Evolutionary conservation across 2,329 filamentous ascomycete species (phyloP), one percentile per base, ranked within the genome.

Genomic region (Phialemonium atrogriseum): DNA sequence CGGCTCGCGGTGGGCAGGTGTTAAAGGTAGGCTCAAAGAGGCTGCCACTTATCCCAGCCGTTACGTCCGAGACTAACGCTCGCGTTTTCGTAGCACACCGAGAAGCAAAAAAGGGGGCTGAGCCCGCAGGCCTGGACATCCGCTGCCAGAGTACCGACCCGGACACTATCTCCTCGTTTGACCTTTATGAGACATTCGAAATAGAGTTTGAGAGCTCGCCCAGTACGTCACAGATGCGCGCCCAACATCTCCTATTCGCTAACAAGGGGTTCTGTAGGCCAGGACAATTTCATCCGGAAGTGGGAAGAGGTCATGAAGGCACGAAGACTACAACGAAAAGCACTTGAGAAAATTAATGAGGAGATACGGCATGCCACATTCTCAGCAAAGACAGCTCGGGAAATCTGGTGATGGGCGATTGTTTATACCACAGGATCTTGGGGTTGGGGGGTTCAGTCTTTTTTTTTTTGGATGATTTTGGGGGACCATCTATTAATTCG

Each of bases 191-290:
- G 40, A 50, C 44, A 23, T 47, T 50, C 26, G 48, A 51, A 32
- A 48, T 51, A 30, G 49, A 51, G 29, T 51, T 51, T 42, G 49
- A 51, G 41, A 51, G 39, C 28, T 45, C 41, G 20, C 44, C 46
- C 11, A 50, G 47, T 49, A 41, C 30, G 47, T 38, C n/a, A 13
- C n/a, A n/a, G n/a, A n/a, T n/a, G n/a, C n/a, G n/a, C n/a, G 9
- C 17, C 10, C 12, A 10, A 33, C 11, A 17, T 15, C 12, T 11
- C n/a, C n/a, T 23, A 5, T 15, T n/a, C 10, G 4, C 9, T 30
- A 5, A 22, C 27, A 29, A 16, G 10, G 16, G 16, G 19, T 29
- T 20, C 14, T 12, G 5, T 18, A 50, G 46, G 47, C 30, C 47
- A 49, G 32, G 45, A 45, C 25, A 45, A 45, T 21, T 51, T 51